Evolutionary conservation across 192 early-diverging fungal genomes (phyloP), one percentile per base, ranked within the genome.

Genomic region (Mortierella alpina): DNA sequence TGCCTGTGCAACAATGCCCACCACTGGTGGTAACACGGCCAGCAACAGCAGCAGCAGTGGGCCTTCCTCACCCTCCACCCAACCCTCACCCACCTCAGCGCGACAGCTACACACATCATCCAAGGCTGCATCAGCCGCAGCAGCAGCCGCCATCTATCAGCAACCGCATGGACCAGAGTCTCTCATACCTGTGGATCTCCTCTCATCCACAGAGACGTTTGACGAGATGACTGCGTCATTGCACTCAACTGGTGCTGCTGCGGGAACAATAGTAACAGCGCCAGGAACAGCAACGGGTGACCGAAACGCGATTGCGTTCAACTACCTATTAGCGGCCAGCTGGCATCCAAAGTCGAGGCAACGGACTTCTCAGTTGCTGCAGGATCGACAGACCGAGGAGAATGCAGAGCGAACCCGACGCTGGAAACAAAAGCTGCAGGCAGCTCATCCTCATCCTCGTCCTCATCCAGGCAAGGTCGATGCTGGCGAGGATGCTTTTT

Each of bases 401-500:
- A 65, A 65, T 15, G 63, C 71, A 31, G 70, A 62, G 31, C 63
- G 62, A 45, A 73, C 71, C 0, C 31, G 64, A 11, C 52, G 64
- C 4, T 66, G 63, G 63, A 65, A 65, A 45, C 55, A 74, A 39
- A 74, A 66, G 22, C 59, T 72, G 20, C 50, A 57, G 18, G 68
- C 52, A 6, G 71, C 31, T 15, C 71, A 47, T 40, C 59, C 59
- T 4, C 39, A 61, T 65, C 71, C 31, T 15, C 71, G 31, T 40
- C 59, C 59, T 4, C 39, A 61, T 65, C 71, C 80, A 2, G 88
- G 88, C 22, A 87, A 87, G 42, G 88, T 89, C 17, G 85, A 89
- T 71, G 88, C 86, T 4, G 87, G 86, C 8, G 88, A 89, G 58
- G 88, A 89, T 69, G 88, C 88, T 8, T 89, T 89, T 61, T 89